Conservation (phyloP, 306 rosid genomes). For the Senna tora region DNA sequence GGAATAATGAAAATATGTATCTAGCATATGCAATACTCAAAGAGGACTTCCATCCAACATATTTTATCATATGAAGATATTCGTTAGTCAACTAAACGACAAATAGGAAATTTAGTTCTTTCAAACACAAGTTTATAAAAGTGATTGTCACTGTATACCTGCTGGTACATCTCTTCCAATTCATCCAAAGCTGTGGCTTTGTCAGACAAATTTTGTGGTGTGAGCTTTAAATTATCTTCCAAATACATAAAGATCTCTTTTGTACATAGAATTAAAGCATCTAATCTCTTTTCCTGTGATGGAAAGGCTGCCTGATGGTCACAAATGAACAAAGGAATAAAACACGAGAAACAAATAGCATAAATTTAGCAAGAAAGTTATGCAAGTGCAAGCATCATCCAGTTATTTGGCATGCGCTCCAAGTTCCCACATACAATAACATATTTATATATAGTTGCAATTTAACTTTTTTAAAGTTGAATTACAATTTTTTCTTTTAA, state of each 20-base stretch:
- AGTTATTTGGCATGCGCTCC: conserved; percentile 13
- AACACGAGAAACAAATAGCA: conserved; percentile 28
- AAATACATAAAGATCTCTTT: conserved; percentile 75
- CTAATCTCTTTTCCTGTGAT: conserved; percentile 87
- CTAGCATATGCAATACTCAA: conserved; percentile 20
- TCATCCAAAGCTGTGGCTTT: conserved; percentile 83
- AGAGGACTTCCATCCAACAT: conserved; percentile 27
- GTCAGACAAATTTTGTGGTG: conserved; percentile 82
- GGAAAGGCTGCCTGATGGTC: conserved; percentile 81
- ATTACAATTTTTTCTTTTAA: background rate
- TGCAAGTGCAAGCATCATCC: conserved; percentile 22
- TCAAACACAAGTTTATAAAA: conserved; percentile 11
- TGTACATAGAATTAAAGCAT: conserved; percentile 81
- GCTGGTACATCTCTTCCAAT: conserved; percentile 90
- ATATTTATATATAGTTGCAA: conserved; percentile 8
- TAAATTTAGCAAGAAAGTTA: conserved; percentile 24
- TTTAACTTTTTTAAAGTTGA: conserved; percentile 11
- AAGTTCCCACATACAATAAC: conserved; percentile 5
- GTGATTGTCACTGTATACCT: conserved; percentile 52
- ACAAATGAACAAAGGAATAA: conserved; percentile 35
- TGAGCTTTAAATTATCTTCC: conserved; percentile 89
- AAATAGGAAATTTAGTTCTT: conserved; percentile 18
- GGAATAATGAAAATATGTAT: background rate
- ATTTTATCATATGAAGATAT: conserved; percentile 23
- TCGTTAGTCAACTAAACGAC: conserved; percentile 16